Percentiles rank a stretch among this genome's conserved stretches.
Conservation (phyloP, 2,329 filamentous ascomycete genomes). For the Trichoderma harzianum region DNA sequence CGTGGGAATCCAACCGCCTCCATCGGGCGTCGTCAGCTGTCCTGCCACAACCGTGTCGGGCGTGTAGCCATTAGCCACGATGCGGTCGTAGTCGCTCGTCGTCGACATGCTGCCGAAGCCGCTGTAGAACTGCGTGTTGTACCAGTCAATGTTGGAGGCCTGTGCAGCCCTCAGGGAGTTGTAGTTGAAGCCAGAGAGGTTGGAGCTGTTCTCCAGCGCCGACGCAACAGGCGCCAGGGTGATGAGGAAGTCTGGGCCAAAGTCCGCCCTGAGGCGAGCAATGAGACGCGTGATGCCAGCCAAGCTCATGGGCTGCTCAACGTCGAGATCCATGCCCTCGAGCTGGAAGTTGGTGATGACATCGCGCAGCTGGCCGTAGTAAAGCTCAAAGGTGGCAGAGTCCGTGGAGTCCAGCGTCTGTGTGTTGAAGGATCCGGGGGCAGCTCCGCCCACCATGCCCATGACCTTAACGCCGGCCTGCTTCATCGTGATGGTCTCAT, state of each 20-base stretch:
- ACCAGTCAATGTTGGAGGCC: conserved; percentile 68
- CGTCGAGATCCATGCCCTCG: conserved; percentile 70
- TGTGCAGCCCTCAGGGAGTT: conserved; percentile 62
- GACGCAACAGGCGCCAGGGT: conserved; percentile 77
- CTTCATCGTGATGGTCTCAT: conserved; percentile 70
- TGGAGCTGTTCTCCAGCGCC: conserved; percentile 56
- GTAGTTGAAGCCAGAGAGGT: conserved; percentile 78
- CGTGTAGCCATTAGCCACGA: conserved; percentile 61
- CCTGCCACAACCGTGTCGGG: conserved; percentile 71
- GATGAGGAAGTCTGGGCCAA: conserved; percentile 66
- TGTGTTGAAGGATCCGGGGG: conserved; percentile 63
- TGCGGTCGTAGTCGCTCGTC: conserved; percentile 41
- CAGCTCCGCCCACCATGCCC: conserved; percentile 82
- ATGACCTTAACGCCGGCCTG: conserved; percentile 70
- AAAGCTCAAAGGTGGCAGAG: conserved; percentile 63
- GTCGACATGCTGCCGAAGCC: conserved; percentile 64
- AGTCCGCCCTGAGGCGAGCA: conserved; percentile 61
- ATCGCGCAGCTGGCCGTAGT: conserved; percentile 66
- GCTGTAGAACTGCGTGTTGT: conserved; percentile 87
- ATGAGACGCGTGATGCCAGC: conserved; percentile 62
- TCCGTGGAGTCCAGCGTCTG: conserved; percentile 46
- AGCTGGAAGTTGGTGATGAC: conserved; percentile 59
- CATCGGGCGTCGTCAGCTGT: conserved; percentile 68
- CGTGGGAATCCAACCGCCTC: conserved; percentile 45
- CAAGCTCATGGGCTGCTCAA: conserved; percentile 72